Evolutionary conservation across 2,329 filamentous ascomycete species (phyloP), one percentile per base, ranked within the genome.

Genomic region (Pseudogymnoascus sp.): DNA sequence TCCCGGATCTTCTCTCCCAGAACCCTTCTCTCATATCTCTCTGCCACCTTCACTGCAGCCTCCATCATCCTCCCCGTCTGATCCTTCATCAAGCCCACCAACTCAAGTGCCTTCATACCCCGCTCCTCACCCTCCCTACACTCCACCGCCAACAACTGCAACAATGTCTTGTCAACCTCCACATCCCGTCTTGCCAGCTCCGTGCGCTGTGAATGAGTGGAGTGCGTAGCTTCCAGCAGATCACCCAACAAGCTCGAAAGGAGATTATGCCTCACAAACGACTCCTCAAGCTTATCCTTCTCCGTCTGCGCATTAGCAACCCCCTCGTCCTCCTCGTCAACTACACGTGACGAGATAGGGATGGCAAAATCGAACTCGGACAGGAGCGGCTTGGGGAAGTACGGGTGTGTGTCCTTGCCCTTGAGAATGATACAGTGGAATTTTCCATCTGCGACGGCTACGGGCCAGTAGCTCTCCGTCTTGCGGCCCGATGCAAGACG

Each of bases 391-490:
- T 89, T 87, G 9, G 91, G 94, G 76, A 93, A 97, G 77, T 94
- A 97, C 0, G 93, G 92, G 71, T 97, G 90, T 71, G 88, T 84
- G 72, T 99, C 94, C 36, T 89, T 89, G 65, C 94, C 94, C 77
- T 99, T 99, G 71, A 99, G 86, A 69, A 99, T 97, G 76, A 99
- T 97, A 77, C 95, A 99, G 80, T 97, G 93, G 75, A 99, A 99
- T 71, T 89, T 93, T 70, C 89, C 83, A 69, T 92, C 86, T 2
- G 93, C 91, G 1, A 97, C 92, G 0, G 94, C 94, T 33, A 99
- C 90, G 1, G 94, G 94, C 83, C 92, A 99, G 78, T 99, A 99
- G 0, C 81, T 84, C 75, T 99, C 94, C 66, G 88, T 83, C 74
- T 96, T 97, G 63, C 87, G 87, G 27, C 94, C 94, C 2, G 85